A percentile compares a stretch with the other conserved stretches of the same genome.
phyloP scores from a whole-genome alignment of 164 flowering plant species.

The Platanus orientalis region DNA sequence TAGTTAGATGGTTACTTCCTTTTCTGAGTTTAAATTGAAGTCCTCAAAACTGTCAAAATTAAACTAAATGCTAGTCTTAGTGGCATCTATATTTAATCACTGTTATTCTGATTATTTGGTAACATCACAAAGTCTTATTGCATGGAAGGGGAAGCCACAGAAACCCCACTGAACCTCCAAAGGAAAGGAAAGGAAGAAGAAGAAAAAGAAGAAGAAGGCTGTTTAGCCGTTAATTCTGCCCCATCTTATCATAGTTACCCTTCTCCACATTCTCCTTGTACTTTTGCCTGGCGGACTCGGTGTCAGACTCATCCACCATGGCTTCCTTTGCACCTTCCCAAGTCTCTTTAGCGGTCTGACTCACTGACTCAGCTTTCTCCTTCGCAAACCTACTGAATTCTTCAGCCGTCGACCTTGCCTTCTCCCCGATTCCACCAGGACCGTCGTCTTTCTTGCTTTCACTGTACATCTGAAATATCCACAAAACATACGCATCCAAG shows the following conservation, averaged over 20 bases:
- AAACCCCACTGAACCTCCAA: no score
- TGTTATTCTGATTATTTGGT: no score
- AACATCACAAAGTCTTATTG: no score
- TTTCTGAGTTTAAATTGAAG: no score
- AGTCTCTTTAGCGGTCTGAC: slow-evolving; percentile 6
- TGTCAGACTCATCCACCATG: neutral
- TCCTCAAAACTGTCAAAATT: no score
- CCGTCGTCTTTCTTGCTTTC: neutral
- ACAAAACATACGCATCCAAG: neutral
- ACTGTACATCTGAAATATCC: neutral
- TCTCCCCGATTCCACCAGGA: slow-evolving; percentile 4
- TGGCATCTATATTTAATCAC: no score
- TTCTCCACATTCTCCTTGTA: slow-evolving; percentile 13
- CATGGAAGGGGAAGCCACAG: no score
- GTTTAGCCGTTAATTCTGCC: slow-evolving; percentile 3
- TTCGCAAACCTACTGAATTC: slow-evolving; percentile 20
- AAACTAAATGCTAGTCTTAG: no score
- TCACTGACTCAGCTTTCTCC: slow-evolving; percentile 17
- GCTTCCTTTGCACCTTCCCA: slow-evolving; percentile 7
- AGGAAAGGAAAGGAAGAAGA: no score
- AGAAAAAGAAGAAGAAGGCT: no score
- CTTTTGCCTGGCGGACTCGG: slow-evolving; percentile 3
- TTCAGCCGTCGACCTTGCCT: slow-evolving; percentile 22
- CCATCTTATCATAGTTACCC: slow-evolving; percentile 12
- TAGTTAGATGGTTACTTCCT: no score